phyloP scores from a whole-genome alignment of 108 stramenopile species.

The Stephanodiscus minutulus region DNA sequence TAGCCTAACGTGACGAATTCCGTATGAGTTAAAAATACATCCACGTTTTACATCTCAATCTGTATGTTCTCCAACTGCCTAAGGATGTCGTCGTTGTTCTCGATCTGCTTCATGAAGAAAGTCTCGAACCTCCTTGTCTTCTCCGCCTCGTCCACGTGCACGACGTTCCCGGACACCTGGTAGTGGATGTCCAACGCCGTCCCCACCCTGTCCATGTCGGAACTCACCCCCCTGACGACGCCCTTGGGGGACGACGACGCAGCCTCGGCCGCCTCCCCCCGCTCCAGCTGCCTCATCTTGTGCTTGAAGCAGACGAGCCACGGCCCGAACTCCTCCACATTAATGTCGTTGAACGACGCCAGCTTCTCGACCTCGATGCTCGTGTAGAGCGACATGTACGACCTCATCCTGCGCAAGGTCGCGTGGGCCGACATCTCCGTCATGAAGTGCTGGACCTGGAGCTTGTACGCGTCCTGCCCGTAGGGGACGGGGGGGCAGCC shows the following conservation, averaged over 20 bases:
- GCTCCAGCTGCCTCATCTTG: slow-evolving; percentile 75
- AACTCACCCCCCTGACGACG: slow-evolving; percentile 5
- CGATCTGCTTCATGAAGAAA: slow-evolving; percentile 81
- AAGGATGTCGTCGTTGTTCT: slow-evolving; percentile 72
- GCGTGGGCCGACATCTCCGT: slow-evolving; percentile 79
- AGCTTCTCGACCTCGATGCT: slow-evolving; percentile 90
- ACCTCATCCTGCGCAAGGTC: slow-evolving; percentile 77
- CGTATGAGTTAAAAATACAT: slow-evolving; percentile 4
- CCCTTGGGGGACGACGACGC: slow-evolving; percentile 26
- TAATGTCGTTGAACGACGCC: slow-evolving; percentile 82
- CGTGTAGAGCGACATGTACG: slow-evolving; percentile 96
- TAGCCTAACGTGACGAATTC: too few relatives aligned
- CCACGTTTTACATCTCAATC: slow-evolving; percentile 25
- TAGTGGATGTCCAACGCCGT: slow-evolving; percentile 87
- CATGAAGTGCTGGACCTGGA: slow-evolving; percentile 84
- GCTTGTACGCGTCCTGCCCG: slow-evolving; percentile 71
- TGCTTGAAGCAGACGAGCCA: slow-evolving; percentile 71
- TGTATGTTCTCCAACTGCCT: slow-evolving; percentile 60
- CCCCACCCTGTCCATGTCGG: slow-evolving; percentile 37
- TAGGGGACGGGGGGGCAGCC: slow-evolving; percentile 38
- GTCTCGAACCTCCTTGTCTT: slow-evolving; percentile 85
- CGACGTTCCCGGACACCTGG: slow-evolving; percentile 58
- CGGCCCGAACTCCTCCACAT: slow-evolving; percentile 51
- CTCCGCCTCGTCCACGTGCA: slow-evolving; percentile 87
- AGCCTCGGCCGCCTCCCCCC: not conserved